Evolutionary conservation across 305 asterid genomes (phyloP).

Genomic region (Stenogyne calaminthoides): DNA sequence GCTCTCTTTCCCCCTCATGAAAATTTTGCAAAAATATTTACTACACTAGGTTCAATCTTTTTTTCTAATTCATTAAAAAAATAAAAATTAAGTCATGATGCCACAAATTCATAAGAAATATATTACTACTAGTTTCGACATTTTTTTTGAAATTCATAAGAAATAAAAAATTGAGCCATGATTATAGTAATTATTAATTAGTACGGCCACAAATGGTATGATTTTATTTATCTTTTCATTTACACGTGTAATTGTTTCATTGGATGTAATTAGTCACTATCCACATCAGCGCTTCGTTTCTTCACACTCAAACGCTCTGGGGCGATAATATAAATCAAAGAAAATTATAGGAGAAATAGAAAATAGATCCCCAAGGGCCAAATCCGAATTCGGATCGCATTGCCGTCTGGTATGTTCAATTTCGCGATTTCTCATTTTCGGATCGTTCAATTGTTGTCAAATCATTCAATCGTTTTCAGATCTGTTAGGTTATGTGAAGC

Average conservation of each 20-base stretch:
- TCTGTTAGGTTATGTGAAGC: too few relatives aligned
- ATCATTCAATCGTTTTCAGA: neutral
- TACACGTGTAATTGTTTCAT: constrained; percentile 1
- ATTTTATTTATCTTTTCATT: neutral
- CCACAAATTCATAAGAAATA: too few relatives aligned
- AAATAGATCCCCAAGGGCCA: constrained; percentile 14
- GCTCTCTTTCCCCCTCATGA: too few relatives aligned
- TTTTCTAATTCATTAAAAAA: too few relatives aligned
- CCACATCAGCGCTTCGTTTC: neutral
- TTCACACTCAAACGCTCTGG: neutral
- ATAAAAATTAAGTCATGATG: too few relatives aligned
- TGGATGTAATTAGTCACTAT: constrained; percentile 18
- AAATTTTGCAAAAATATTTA: too few relatives aligned
- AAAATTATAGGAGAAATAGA: neutral
- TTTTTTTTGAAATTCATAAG: too few relatives aligned
- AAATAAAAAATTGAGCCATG: too few relatives aligned
- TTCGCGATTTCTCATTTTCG: neutral
- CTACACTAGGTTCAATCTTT: too few relatives aligned
- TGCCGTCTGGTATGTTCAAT: constrained; percentile 16
- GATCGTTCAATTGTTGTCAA: neutral
- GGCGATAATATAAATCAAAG: neutral
- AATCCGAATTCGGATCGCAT: constrained; percentile 1
- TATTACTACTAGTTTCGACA: too few relatives aligned
- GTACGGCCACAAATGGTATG: neutral
- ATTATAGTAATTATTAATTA: too few relatives aligned